Evolutionary conservation across 2,329 filamentous ascomycete species (phyloP).

Genomic region (Aphanocladium album): DNA sequence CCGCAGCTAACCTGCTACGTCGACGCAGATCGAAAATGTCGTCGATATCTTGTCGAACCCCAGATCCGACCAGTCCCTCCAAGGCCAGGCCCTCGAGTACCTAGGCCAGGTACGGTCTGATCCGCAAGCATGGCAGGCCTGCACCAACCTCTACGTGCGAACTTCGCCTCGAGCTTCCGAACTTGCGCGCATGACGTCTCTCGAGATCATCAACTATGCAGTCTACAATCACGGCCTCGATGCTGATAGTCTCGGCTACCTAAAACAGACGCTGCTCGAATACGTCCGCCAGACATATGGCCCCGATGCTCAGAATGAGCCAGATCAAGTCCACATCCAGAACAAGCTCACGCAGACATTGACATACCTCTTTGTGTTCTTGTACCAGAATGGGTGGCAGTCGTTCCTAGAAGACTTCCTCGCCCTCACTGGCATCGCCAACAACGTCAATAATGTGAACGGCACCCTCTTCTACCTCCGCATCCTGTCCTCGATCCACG

Average conservation of each 20-base stretch:
- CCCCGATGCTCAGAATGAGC: conserved; percentile 47
- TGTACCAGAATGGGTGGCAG: conserved; percentile 84
- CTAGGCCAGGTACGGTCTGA: conserved; percentile 74
- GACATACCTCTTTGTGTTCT: conserved; percentile 83
- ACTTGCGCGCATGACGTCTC: conserved; percentile 78
- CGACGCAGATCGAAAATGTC: conserved; percentile 78
- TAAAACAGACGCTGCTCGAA: conserved; percentile 75
- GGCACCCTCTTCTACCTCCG: conserved; percentile 86
- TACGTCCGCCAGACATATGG: conserved; percentile 77
- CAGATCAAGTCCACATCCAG: conserved; percentile 75
- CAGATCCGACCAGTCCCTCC: conserved; percentile 66
- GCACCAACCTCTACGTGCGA: conserved; percentile 78
- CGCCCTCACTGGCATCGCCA: conserved; percentile 60
- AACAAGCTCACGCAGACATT: conserved; percentile 97
- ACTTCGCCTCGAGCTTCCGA: conserved; percentile 66
- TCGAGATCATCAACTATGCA: conserved; percentile 92
- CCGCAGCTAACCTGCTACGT: conserved; percentile 16
- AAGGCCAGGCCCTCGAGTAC: conserved; percentile 78
- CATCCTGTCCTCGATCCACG: conserved; percentile 83
- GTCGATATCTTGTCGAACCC: conserved; percentile 92
- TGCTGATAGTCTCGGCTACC: conserved; percentile 61
- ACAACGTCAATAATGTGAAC: conserved; percentile 62
- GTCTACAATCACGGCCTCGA: conserved; percentile 77
- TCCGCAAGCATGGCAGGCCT: conserved; percentile 84
- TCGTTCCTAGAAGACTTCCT: conserved; percentile 89